phyloP scores from a whole-genome alignment of 352 stramenopile species.

The Pythium angustatum region DNA sequence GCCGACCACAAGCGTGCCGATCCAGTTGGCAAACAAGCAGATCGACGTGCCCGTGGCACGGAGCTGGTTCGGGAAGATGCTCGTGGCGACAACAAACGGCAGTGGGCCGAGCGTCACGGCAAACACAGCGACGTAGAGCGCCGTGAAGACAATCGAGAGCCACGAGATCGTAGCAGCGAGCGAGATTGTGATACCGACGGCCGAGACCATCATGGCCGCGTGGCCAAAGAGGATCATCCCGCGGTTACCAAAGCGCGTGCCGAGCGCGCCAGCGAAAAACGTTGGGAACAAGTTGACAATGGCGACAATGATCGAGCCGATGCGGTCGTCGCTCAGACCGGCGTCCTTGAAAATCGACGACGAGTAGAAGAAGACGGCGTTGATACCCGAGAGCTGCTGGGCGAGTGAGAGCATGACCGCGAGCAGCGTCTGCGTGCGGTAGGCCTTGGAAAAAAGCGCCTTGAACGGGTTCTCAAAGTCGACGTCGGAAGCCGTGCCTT shows the following conservation, averaged over 20 bases:
- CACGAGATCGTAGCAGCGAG: slow-evolving; percentile 38
- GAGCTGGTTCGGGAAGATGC: slow-evolving; percentile 56
- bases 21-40: slow-evolving; percentile 55
- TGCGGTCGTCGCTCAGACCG: slow-evolving; percentile 52
- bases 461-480: slow-evolving; percentile 5
- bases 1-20: slow-evolving; percentile 51
- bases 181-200: slow-evolving; percentile 34
- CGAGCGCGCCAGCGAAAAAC: slow-evolving; percentile 44
- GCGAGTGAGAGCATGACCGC: slow-evolving; percentile 43
- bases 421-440: slow-evolving; percentile 42
- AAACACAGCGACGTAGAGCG: slow-evolving; percentile 48
- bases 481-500: background rate
- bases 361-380: slow-evolving; percentile 75
- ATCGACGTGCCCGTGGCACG: slow-evolving; percentile 47
- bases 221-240: slow-evolving; percentile 49
- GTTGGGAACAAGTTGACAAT: slow-evolving; percentile 56
- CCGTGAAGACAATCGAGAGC: slow-evolving; percentile 52
- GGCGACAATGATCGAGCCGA: slow-evolving; percentile 58
- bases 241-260: slow-evolving; percentile 48
- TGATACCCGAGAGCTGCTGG: slow-evolving; percentile 66
- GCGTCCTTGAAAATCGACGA: slow-evolving; percentile 58
- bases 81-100: slow-evolving; percentile 49
- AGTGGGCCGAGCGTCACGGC: slow-evolving; percentile 50
- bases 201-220: slow-evolving; percentile 36
- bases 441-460: slow-evolving; percentile 28